Evolutionary conservation across 495 filamentous ascomycete species (phyloP).

Genomic region (Platismatia glauca): DNA sequence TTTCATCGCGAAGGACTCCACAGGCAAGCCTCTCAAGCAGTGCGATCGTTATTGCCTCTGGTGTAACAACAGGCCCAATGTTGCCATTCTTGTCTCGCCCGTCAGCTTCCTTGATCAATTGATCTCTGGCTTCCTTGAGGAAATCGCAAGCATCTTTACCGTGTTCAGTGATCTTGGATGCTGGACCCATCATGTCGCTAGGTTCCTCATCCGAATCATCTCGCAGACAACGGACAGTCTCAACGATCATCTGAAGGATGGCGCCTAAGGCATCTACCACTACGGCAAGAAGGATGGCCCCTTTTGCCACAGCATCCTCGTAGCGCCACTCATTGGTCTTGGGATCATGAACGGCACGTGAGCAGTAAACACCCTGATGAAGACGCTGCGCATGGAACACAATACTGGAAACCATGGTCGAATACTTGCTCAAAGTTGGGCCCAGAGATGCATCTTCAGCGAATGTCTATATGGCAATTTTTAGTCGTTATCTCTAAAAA

Average conservation of each 20-base stretch:
- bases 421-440: not conserved
- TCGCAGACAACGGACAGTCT: constrained; percentile 2
- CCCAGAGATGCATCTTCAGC: not conserved
- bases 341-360: not conserved
- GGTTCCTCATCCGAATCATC: not conserved
- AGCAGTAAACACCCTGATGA: constrained; percentile 14
- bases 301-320: not conserved
- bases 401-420: not conserved
- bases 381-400: not conserved
- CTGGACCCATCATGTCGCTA: not conserved
- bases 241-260: constrained; percentile 11
- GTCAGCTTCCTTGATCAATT: constrained; percentile 15
- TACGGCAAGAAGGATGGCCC: constrained; percentile 12
- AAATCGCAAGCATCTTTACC: constrained; percentile 1
- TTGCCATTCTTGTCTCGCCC: constrained; percentile 1
- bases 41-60: constrained; percentile 14
- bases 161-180: not conserved
- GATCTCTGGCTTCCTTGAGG: constrained; percentile 12
- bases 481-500: not conserved
- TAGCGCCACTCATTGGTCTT: not conserved
- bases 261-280: constrained; percentile 16
- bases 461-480: not conserved
- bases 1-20: constrained; percentile 8
- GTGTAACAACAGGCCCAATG: constrained; percentile 16
- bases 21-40: constrained; percentile 8